phyloP scores from a whole-genome alignment of 345 rosid species.

The Ceriops zippeliana region DNA sequence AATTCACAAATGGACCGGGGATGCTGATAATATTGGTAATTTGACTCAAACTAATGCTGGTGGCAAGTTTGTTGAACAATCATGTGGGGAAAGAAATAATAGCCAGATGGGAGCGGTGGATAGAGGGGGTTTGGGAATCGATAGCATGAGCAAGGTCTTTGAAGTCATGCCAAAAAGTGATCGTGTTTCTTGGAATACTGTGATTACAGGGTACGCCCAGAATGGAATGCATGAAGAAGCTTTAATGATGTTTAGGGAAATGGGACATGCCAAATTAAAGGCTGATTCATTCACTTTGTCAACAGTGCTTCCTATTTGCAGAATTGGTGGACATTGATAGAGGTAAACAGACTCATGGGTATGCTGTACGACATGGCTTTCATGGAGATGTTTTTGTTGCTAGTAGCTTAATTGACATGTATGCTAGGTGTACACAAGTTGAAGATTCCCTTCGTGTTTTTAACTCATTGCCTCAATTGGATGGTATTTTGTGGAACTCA shows the following conservation, averaged over 20 bases:
- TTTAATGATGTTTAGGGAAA: constrained; percentile 58
- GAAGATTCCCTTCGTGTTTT: constrained; percentile 52
- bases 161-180: constrained; percentile 70
- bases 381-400: constrained; percentile 48
- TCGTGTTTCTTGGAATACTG: constrained; percentile 80
- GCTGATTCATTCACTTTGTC: constrained; percentile 87
- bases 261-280: constrained; percentile 48
- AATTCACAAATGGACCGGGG: neutral
- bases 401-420: constrained; percentile 80
- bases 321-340: constrained; percentile 50
- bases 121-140: constrained; percentile 18
- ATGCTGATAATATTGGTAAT: neutral
- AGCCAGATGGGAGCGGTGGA: neutral
- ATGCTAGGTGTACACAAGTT: constrained; percentile 61
- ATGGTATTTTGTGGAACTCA: constrained; percentile 75
- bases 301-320: constrained; percentile 66
- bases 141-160: constrained; percentile 55
- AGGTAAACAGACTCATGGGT: constrained; percentile 85
- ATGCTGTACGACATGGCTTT: constrained; percentile 57
- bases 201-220: constrained; percentile 62
- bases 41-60: neutral
- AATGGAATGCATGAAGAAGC: constrained; percentile 67
- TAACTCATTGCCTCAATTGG: constrained; percentile 38
- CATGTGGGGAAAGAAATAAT: neutral
- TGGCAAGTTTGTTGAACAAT: neutral